These are phyloP conservation scores for Phytophthora palmivora DNA, from an alignment of 352 stramenopile genomes.

Conservation along the genomic window DNA sequence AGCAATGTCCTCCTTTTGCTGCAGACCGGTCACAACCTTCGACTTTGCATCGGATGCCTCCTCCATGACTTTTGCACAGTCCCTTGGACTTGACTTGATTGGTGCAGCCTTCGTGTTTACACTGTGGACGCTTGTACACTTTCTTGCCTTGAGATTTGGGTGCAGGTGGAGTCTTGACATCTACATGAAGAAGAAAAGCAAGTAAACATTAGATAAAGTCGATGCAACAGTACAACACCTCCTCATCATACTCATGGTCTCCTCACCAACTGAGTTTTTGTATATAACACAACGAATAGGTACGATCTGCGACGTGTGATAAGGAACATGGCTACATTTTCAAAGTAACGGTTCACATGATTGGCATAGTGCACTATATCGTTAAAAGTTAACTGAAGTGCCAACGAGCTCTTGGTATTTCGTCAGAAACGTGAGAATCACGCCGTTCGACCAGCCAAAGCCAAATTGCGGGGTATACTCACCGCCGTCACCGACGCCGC, in stretches of 20 bases:
- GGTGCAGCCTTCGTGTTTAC: slow-evolving; percentile 26
- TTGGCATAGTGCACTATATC: too few relatives aligned
- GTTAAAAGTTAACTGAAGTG: too few relatives aligned
- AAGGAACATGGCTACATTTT: slow-evolving; percentile 9
- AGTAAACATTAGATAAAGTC: not conserved
- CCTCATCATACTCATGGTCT: slow-evolving; percentile 2
- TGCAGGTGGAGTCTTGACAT: not conserved
- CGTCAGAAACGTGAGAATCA: slow-evolving; percentile 83
- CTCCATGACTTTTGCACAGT: slow-evolving; percentile 35
- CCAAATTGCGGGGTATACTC: slow-evolving; percentile 90
- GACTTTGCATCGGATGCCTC: slow-evolving; percentile 31
- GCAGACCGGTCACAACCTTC: slow-evolving; percentile 26
- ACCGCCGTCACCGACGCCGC: slow-evolving; percentile 71
- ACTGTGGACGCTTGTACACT: slow-evolving; percentile 20
- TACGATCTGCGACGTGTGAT: slow-evolving; percentile 23
- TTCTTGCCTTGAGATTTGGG: slow-evolving; percentile 9
- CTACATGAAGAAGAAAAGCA: slow-evolving; percentile 1
- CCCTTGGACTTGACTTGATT: slow-evolving; percentile 38
- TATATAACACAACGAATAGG: too few relatives aligned
- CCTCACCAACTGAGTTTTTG: too few relatives aligned
- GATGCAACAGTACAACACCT: slow-evolving; percentile 1
- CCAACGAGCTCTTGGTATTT: slow-evolving; percentile 54
- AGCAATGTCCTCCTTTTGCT: slow-evolving; percentile 29
- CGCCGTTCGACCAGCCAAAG: slow-evolving; percentile 89
- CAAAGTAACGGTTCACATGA: too few relatives aligned